Evolutionary conservation across 345 rosid species (phyloP).

Genomic region (Streptanthus diversifolius): DNA sequence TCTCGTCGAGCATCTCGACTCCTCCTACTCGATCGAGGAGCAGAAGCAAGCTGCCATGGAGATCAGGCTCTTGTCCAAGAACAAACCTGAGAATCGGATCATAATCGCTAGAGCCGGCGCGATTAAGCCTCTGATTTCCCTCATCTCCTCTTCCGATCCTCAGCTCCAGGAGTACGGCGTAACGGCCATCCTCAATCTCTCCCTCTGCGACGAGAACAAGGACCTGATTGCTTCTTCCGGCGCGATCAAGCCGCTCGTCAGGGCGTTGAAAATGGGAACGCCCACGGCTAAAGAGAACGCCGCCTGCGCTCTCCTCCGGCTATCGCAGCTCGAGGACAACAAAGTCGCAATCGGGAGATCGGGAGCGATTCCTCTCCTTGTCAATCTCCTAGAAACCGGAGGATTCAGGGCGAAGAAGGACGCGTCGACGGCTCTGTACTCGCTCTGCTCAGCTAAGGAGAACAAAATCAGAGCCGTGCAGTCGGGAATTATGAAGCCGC

Average conservation of each 20-base stretch:
- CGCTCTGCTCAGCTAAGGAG: constrained; percentile 71
- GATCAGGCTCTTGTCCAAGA: constrained; percentile 82
- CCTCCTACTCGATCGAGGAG: constrained; percentile 72
- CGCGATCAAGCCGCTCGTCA: constrained; percentile 79
- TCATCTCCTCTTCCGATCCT: constrained; percentile 62
- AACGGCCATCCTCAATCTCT: constrained; percentile 83
- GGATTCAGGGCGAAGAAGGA: constrained; percentile 83
- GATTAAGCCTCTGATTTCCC: constrained; percentile 62
- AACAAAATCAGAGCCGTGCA: constrained; percentile 80
- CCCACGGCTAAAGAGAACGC: constrained; percentile 85
- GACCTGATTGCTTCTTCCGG: constrained; percentile 67
- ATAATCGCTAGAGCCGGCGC: constrained; percentile 86
- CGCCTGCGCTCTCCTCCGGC: constrained; percentile 83
- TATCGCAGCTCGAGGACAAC: constrained; percentile 83
- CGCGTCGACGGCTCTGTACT: constrained; percentile 87
- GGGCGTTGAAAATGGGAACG: constrained; percentile 67
- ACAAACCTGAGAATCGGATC: constrained; percentile 79
- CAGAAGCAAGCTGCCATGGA: constrained; percentile 98
- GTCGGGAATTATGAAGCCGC: constrained; percentile 73
- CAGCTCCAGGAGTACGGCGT: constrained; percentile 92
- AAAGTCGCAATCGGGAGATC: constrained; percentile 86
- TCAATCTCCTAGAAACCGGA: constrained; percentile 62
- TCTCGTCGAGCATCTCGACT: constrained; percentile 61
- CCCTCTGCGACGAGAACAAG: constrained; percentile 94
- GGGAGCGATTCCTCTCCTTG: constrained; percentile 74